Conservation (phyloP, 305 asterid genomes). For the Rubia balearica region DNA sequence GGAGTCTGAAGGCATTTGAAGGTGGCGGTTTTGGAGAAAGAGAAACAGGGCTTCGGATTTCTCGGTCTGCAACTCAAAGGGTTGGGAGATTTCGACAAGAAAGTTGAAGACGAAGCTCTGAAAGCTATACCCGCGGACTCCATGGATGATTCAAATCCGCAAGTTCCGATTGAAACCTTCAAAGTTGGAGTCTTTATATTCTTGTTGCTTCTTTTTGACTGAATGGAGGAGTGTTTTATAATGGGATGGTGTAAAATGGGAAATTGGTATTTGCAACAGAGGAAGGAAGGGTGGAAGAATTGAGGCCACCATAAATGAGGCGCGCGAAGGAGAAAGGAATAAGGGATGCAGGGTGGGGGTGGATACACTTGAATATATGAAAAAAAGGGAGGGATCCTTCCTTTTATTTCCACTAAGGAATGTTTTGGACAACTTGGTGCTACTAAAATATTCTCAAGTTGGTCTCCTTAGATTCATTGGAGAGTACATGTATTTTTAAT, state of each 20-base stretch:
- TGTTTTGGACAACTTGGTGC: background rate
- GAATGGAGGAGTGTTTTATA: too few species aligned
- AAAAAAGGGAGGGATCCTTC: background rate
- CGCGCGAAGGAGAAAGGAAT: slow-evolving; percentile 19
- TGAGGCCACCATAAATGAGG: slow-evolving; percentile 22
- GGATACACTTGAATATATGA: background rate
- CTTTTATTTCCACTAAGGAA: background rate
- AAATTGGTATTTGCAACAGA: background rate
- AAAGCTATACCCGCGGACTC: slow-evolving; percentile 39
- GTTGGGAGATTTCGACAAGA: slow-evolving; percentile 31
- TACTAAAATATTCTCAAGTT: background rate
- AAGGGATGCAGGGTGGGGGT: background rate
- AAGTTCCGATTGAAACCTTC: background rate
- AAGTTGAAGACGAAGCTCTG: slow-evolving; percentile 40
- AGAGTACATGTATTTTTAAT: too few species aligned
- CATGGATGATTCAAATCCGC: slow-evolving; percentile 24
- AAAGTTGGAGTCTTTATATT: background rate
- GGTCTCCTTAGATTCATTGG: background rate
- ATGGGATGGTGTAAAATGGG: background rate
- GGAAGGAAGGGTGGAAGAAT: background rate
- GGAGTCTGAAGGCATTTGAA: slow-evolving; percentile 34
- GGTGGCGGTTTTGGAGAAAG: slow-evolving; percentile 15
- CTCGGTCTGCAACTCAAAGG: slow-evolving; percentile 30
- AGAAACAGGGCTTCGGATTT: background rate
- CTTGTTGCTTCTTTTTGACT: background rate